Evolutionary conservation across 306 rosid species (phyloP), one percentile per base, ranked within the genome.

Genomic region (Echinosophora koreensis): DNA sequence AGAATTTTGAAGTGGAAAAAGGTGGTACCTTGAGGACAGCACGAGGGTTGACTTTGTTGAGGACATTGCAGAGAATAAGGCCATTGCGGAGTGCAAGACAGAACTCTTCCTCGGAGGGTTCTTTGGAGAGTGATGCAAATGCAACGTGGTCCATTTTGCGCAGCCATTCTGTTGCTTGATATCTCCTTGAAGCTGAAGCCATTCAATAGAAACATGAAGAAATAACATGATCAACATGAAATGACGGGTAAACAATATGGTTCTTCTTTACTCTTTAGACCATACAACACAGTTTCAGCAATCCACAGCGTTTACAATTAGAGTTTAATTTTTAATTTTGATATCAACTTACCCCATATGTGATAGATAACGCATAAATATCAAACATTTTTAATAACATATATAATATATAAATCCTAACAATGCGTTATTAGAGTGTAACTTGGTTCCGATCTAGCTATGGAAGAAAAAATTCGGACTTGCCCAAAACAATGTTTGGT

Each of bases 11-110:
- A 27, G 2, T 3, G 44, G 51, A 59, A 59, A 22, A 34, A 61
- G 27, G 18, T 56, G 52, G 66, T 5, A 90, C 98, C 92, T 96
- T 96, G 51, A 81, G 83, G 65, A 96, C 99, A 62, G 98, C 90
- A 16, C 99, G 96, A 3, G 99, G 99, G 60, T 91, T 92, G 80
- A 96, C 94, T 80, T 88, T 92, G 89, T 96, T 96, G 87, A 96
- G 98, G 42, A 96, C 96, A 37, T 92, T 96, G 96, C 99, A 96
- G 80, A 96, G 98, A 77, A 92, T 91, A 56, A 92, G 93, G n/a
- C 99, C 99, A 65, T 92, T 96, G 66, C 96, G 94, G 3, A 96
- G 98, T 1, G 97, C 70, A 5, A 89, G 88, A 73, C 90, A 85
- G 79, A 96, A 96, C 9, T 91, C 93, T 84, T 96, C 93, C 65